Evolutionary conservation across 257 asterid species (phyloP).

Genomic region (Thymus quinquecostatus): DNA sequence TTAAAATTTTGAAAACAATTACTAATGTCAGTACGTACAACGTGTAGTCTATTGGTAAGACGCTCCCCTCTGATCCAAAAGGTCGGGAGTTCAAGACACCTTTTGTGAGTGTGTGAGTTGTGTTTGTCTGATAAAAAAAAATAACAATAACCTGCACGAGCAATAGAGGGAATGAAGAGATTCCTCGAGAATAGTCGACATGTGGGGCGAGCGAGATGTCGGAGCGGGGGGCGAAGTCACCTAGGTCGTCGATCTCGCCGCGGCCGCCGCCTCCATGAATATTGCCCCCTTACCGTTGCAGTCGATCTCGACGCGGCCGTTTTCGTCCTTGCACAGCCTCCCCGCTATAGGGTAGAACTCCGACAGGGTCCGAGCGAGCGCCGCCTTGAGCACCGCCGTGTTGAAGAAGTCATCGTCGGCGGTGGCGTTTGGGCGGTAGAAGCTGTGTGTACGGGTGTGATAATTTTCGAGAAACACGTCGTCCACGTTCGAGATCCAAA

Average conservation of each 20-base stretch:
- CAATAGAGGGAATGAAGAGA: not conserved
- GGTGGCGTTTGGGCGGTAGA: conserved; percentile 7
- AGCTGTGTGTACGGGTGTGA: not conserved
- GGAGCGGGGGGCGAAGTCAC: not conserved
- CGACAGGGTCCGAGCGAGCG: conserved; percentile 10
- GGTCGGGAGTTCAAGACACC: too few relatives aligned
- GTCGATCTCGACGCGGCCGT: conserved; percentile 7
- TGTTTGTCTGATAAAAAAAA: too few relatives aligned
- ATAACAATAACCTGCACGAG: not conserved
- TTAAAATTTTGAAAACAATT: too few relatives aligned
- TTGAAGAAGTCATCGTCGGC: not conserved
- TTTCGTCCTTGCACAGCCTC: conserved; percentile 3
- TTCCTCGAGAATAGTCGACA: conserved; percentile 12
- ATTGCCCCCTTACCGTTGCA: conserved; percentile 23
- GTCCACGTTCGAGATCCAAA: conserved; percentile 17
- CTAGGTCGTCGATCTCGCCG: conserved; percentile 12
- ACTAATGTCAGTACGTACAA: too few relatives aligned
- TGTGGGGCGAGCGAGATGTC: not conserved
- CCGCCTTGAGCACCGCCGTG: conserved; percentile 14
- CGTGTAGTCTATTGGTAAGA: too few relatives aligned
- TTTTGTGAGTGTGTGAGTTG: too few relatives aligned
- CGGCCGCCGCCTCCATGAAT: conserved; percentile 19
- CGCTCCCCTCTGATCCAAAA: too few relatives aligned
- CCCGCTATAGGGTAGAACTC: conserved; percentile 22
- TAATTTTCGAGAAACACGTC: not conserved